phyloP scores from a whole-genome alignment of 345 rosid species.

The Rhizophora apiculata region DNA sequence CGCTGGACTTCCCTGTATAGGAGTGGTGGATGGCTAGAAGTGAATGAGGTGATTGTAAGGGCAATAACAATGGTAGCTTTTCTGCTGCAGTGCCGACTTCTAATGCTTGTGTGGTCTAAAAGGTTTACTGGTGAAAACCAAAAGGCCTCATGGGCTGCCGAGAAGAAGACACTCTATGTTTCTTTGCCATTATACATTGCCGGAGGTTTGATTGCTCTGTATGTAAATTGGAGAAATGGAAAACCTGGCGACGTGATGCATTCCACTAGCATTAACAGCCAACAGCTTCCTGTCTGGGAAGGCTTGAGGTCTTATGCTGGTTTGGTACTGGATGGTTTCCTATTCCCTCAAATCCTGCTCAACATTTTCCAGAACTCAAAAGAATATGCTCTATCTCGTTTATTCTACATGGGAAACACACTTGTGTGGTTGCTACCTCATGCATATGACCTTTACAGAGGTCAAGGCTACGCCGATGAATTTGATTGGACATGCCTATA shows the following conservation, averaged over 20 bases:
- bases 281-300: slow-evolving; percentile 12
- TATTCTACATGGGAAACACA: slow-evolving; percentile 27
- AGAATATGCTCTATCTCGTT: slow-evolving; percentile 16
- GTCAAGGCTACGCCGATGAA: background rate
- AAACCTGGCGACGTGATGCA: background rate
- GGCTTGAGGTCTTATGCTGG: slow-evolving; percentile 26
- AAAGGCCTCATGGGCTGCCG: slow-evolving; percentile 23
- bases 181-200: slow-evolving; percentile 15
- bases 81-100: slow-evolving; percentile 26
- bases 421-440: slow-evolving; percentile 21
- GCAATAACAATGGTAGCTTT: slow-evolving; percentile 19
- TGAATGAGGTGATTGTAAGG: slow-evolving; percentile 25
- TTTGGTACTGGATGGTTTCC: slow-evolving; percentile 26
- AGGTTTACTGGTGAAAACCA: slow-evolving; percentile 6
- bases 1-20: background rate
- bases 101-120: slow-evolving; percentile 19
- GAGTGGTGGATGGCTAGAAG: slow-evolving; percentile 17
- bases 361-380: slow-evolving; percentile 21
- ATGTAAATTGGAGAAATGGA: slow-evolving; percentile 11
- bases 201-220: slow-evolving; percentile 18
- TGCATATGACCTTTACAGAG: slow-evolving; percentile 24
- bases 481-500: slow-evolving; percentile 35
- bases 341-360: slow-evolving; percentile 30
- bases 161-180: slow-evolving; percentile 22
- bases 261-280: background rate